Conservation (phyloP, 257 asterid species). For the Scutellaria baicalensis region DNA sequence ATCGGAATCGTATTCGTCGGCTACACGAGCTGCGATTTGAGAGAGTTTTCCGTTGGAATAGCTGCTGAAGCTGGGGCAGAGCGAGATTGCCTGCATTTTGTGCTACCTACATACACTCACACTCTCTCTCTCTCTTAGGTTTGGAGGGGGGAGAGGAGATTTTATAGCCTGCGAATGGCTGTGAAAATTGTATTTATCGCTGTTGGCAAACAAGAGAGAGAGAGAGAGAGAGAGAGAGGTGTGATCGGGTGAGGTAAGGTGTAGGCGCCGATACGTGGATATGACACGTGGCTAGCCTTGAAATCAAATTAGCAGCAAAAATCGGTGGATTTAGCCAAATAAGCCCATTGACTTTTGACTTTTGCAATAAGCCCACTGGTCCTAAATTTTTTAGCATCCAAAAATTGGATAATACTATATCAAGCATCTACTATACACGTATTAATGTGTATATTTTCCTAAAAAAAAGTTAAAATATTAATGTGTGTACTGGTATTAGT, state of each 20-base stretch:
- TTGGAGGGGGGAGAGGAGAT: background rate
- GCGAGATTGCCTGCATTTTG: slow-evolving; percentile 25
- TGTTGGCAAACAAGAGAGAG: background rate
- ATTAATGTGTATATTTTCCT: no score
- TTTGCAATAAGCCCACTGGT: no score
- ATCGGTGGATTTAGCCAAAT: background rate
- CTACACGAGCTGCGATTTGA: slow-evolving; percentile 39
- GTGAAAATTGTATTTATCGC: slow-evolving; percentile 2
- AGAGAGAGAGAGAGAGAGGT: background rate
- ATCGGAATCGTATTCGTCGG: slow-evolving; percentile 25
- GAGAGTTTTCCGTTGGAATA: slow-evolving; percentile 23
- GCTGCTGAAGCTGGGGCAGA: slow-evolving; percentile 46
- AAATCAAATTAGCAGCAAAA: background rate
- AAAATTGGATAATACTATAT: no score
- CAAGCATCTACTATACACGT: no score
- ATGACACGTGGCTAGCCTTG: background rate
- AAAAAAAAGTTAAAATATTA: no score
- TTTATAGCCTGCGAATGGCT: slow-evolving; percentile 9
- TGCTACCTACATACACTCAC: background rate
- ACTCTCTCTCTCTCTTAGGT: background rate
- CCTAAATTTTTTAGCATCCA: no score
- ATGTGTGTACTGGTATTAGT: no score
- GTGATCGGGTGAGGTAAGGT: slow-evolving; percentile 21
- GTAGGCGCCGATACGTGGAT: background rate
- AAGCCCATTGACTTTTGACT: slow-evolving; percentile 3